phyloP scores from a whole-genome alignment of 106 monocot genomes.

The Cymbidium sinense region DNA sequence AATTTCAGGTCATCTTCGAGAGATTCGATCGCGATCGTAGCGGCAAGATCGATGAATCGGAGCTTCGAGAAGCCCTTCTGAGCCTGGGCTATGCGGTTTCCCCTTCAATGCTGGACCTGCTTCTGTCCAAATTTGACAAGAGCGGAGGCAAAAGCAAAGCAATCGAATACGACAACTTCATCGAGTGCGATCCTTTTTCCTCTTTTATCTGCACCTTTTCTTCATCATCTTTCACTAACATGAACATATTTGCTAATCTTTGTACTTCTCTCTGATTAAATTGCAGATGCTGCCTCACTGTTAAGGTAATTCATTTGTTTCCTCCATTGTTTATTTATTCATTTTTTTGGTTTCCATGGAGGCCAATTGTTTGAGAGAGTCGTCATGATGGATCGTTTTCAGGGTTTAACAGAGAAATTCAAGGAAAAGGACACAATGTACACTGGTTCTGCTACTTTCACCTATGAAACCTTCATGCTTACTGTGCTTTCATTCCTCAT shows the following conservation, averaged over 20 bases:
- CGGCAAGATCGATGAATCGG: conserved; percentile 59
- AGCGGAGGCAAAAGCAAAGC: conserved; percentile 18
- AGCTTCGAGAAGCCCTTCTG: conserved; percentile 63
- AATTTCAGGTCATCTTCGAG: conserved; percentile 55
- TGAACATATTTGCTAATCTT: neutral
- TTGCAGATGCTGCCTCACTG: neutral
- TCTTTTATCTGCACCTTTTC: neutral
- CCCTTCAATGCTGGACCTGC: conserved; percentile 44
- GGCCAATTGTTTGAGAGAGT: neutral
- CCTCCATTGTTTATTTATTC: neutral
- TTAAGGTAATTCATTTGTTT: neutral
- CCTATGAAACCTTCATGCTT: conserved; percentile 58
- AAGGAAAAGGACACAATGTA: conserved; percentile 60
- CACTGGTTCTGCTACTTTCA: conserved; percentile 58
- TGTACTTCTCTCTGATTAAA: neutral
- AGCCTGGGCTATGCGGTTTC: conserved; percentile 78
- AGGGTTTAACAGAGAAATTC: conserved; percentile 71
- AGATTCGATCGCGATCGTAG: conserved; percentile 77
- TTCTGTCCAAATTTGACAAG: conserved; percentile 50
- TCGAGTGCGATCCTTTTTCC: conserved; percentile 41
- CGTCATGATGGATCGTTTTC: neutral
- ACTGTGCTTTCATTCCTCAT: conserved; percentile 68
- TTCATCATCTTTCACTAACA: neutral
- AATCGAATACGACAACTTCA: conserved; percentile 64
- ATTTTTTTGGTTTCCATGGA: neutral